Conservation (phyloP, 169 alveolate species). For the Plasmodium relictum region DNA sequence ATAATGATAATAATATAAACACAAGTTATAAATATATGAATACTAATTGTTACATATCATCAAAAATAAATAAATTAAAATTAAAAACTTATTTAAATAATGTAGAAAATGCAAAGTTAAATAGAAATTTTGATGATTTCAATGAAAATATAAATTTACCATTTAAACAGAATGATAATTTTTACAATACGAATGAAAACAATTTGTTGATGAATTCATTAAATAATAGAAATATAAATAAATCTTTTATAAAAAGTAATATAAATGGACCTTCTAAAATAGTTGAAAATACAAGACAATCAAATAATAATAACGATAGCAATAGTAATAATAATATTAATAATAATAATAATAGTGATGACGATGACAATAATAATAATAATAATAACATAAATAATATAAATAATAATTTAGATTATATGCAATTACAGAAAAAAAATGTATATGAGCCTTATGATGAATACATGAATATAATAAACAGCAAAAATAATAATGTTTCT, state of each 20-base stretch:
- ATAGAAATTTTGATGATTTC: neutral
- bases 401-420: slow-evolving; percentile 13
- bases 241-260: neutral
- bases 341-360: neutral
- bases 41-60: slow-evolving; percentile 1
- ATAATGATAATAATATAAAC: slow-evolving; percentile 2
- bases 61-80: neutral
- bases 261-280: neutral
- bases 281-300: neutral
- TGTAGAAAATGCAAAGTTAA: neutral
- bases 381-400: neutral
- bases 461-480: slow-evolving; percentile 12
- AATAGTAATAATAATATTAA: neutral
- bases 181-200: neutral
- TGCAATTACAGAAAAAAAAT: neutral
- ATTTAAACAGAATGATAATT: neutral
- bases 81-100: slow-evolving; percentile 4
- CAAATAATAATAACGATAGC: neutral
- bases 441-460: slow-evolving; percentile 26
- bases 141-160: neutral
- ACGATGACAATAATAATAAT: neutral
- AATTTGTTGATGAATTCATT: neutral
- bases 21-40: neutral
- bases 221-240: neutral
- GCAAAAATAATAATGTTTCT: slow-evolving; percentile 39